phyloP scores from a whole-genome alignment of 2,329 filamentous ascomycete species.

The Talaromyces pinophilus region DNA sequence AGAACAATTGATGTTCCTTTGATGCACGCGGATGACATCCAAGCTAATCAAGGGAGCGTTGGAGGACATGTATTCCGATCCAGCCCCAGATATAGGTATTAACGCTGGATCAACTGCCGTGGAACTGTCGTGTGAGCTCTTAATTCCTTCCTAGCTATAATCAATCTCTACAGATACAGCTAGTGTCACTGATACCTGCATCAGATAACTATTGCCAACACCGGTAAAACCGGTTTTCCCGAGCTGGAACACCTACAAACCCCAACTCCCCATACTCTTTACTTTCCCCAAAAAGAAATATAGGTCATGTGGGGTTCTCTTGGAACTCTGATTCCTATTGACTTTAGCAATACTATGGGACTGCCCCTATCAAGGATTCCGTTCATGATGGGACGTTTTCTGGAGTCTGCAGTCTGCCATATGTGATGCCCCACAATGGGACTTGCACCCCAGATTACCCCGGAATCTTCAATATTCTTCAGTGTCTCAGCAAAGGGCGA shows the following conservation, averaged over 20 bases:
- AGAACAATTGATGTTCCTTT: not conserved
- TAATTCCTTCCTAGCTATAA: not conserved
- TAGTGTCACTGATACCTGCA: not conserved
- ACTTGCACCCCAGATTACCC: slow-evolving; percentile 1
- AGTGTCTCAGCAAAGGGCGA: not conserved
- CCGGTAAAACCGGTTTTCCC: not conserved
- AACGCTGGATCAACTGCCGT: not conserved
- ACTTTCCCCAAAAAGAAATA: not conserved
- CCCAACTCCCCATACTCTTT: not conserved
- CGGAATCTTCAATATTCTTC: not conserved
- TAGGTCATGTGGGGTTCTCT: not conserved
- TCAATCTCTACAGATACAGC: not conserved
- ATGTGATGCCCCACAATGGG: not conserved
- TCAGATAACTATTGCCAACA: not conserved
- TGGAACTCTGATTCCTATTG: not conserved
- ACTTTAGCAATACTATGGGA: not conserved
- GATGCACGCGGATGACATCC: not conserved
- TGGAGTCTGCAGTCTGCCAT: not conserved
- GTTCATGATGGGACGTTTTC: not conserved
- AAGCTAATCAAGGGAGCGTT: not conserved
- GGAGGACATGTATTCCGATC: not conserved
- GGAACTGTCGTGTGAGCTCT: not conserved
- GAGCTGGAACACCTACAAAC: not conserved
- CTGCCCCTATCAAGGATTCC: not conserved
- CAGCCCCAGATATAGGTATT: not conserved